These are phyloP conservation scores for Pseudogymnoascus sp. DNA, from an alignment of 2,329 filamentous ascomycete genomes.

Conservation along the genomic window DNA sequence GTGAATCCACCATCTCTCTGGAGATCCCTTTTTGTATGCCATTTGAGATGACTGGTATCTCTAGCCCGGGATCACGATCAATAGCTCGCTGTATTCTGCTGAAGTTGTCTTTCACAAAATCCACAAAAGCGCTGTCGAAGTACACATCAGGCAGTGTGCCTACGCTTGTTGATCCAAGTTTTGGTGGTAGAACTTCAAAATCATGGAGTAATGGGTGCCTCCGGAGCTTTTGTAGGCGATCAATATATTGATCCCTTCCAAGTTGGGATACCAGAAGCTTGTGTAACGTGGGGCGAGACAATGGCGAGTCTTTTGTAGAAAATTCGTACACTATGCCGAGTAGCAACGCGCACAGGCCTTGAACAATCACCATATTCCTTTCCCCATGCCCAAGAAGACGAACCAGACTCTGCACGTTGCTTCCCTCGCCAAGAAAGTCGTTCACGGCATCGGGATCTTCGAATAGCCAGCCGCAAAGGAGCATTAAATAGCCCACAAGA, in stretches of 20 bases:
- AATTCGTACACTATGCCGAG: slow-evolving; percentile 92
- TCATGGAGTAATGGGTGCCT: slow-evolving; percentile 74
- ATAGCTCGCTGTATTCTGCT: slow-evolving; percentile 75
- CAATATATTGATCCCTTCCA: slow-evolving; percentile 79
- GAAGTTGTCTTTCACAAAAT: slow-evolving; percentile 95
- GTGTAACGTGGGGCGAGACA: slow-evolving; percentile 72
- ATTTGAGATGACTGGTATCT: slow-evolving; percentile 72
- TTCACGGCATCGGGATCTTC: slow-evolving; percentile 88
- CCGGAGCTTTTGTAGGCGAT: slow-evolving; percentile 69
- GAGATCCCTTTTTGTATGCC: slow-evolving; percentile 84
- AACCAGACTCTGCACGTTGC: slow-evolving; percentile 79
- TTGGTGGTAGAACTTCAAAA: slow-evolving; percentile 78
- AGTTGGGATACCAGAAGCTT: slow-evolving; percentile 67
- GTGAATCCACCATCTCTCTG: slow-evolving; percentile 80
- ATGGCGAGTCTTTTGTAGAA: slow-evolving; percentile 91
- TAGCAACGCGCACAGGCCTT: slow-evolving; percentile 75
- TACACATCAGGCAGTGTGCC: slow-evolving; percentile 66
- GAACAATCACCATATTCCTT: slow-evolving; percentile 57
- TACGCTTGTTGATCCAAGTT: slow-evolving; percentile 42
- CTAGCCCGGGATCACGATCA: slow-evolving; percentile 81
- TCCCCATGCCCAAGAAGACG: slow-evolving; percentile 56
- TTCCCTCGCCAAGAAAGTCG: slow-evolving; percentile 85
- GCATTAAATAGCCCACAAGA: slow-evolving; percentile 77
- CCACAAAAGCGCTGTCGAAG: slow-evolving; percentile 79
- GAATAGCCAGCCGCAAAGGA: slow-evolving; percentile 82